Evolutionary conservation across 106 monocot genomes (phyloP).

Genomic region (Gastrodia elata): DNA sequence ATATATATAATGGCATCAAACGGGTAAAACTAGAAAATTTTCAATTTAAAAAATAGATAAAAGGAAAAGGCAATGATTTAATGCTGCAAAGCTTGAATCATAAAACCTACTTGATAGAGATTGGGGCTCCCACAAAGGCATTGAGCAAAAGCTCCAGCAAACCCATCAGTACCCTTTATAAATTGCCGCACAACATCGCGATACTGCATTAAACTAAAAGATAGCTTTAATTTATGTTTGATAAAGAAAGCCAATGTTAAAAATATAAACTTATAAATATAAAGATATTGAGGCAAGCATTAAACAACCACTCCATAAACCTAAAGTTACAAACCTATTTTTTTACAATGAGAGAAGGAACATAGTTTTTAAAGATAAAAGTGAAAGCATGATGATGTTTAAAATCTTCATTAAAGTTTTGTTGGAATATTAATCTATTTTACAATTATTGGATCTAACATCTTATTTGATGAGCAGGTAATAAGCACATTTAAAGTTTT

Average conservation of each 20-base stretch:
- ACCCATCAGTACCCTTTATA: constrained; percentile 86
- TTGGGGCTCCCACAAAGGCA: constrained; percentile 87
- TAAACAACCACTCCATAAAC: background rate
- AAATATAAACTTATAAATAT: background rate
- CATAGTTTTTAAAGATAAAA: background rate
- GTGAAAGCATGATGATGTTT: too few species aligned
- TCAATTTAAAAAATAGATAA: background rate
- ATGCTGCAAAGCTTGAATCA: background rate
- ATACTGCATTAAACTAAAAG: constrained; percentile 32
- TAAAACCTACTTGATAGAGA: constrained; percentile 70
- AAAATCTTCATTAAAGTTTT: too few species aligned
- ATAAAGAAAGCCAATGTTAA: background rate
- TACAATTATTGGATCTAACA: too few species aligned
- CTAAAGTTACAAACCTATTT: background rate
- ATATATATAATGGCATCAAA: too few species aligned
- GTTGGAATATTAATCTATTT: too few species aligned
- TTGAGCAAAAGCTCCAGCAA: constrained; percentile 81
- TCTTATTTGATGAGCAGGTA: too few species aligned
- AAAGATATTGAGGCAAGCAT: too few species aligned
- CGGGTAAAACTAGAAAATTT: background rate
- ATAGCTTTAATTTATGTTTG: background rate
- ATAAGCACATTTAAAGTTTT: too few species aligned
- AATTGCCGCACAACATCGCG: constrained; percentile 85
- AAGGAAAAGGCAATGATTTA: background rate
- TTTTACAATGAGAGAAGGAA: background rate